Percentiles rank a stretch among this genome's conserved stretches.
Conservation (phyloP, 2,329 filamentous ascomycete species). For the Aspergillus glaucus region DNA sequence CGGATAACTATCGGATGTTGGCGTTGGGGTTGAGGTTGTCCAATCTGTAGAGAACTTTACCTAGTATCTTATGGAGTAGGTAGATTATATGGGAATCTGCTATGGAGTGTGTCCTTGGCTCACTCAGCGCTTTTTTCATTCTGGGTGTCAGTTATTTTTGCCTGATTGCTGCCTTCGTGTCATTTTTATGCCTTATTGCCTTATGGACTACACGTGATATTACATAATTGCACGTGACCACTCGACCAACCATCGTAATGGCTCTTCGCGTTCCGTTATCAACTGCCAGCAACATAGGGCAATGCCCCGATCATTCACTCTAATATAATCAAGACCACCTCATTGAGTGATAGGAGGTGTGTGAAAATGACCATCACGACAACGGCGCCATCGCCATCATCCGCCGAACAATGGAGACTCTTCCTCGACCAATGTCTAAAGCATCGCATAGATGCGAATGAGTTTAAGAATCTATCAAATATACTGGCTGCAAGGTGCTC, state of each 20-base stretch:
- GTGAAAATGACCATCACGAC: neutral
- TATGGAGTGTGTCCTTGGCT: no score
- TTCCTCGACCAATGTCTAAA: slow-evolving; percentile 32
- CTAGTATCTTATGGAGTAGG: no score
- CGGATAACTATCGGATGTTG: no score
- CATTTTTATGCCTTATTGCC: neutral
- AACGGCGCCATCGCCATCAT: slow-evolving; percentile 11
- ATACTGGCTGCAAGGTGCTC: slow-evolving; percentile 27
- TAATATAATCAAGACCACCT: neutral
- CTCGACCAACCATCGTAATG: neutral
- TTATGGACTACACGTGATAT: neutral
- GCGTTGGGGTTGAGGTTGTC: no score
- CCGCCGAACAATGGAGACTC: slow-evolving; percentile 31
- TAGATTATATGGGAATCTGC: no score
- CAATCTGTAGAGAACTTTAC: no score
- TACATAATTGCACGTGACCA: neutral
- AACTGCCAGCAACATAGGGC: neutral
- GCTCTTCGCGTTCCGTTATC: neutral
- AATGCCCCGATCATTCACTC: neutral
- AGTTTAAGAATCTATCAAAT: slow-evolving; percentile 33
- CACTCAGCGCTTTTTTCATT: no score
- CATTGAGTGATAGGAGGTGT: neutral
- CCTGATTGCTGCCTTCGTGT: no score
- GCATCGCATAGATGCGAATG: slow-evolving; percentile 31
- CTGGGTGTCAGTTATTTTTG: no score